phyloP scores from a whole-genome alignment of 1,284 basidiomycete genomes.

The Fomitiporia mediterranea region DNA sequence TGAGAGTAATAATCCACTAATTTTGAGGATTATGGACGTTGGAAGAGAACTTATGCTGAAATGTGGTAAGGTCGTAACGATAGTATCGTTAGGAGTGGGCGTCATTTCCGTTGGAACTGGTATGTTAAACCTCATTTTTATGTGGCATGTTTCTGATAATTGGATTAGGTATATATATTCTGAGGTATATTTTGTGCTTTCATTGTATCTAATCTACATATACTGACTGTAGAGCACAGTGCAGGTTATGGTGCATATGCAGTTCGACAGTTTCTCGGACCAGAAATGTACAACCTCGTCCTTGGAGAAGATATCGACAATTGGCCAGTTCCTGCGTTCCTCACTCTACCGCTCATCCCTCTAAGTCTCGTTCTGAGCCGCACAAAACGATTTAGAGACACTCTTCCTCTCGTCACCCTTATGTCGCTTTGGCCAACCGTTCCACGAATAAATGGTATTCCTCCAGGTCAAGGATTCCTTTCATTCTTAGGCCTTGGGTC shows the following conservation, averaged over 20 bases:
- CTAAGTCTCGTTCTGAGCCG: constrained; percentile 53
- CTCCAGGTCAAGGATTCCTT: not conserved
- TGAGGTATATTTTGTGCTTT: not conserved
- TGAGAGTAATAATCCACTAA: constrained; percentile 52
- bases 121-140: constrained; percentile 26
- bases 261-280: constrained; percentile 61
- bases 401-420: constrained; percentile 49
- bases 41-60: constrained; percentile 45
- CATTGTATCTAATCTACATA: not conserved
- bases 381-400: constrained; percentile 43
- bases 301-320: constrained; percentile 59
- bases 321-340: constrained; percentile 66
- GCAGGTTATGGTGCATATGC: constrained; percentile 71
- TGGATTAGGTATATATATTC: constrained; percentile 51
- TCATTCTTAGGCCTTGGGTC: not conserved
- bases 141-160: not conserved
- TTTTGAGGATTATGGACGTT: constrained; percentile 46
- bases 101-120: constrained; percentile 40
- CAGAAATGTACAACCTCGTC: constrained; percentile 55
- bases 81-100: constrained; percentile 41
- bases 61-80: constrained; percentile 46
- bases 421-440: constrained; percentile 64
- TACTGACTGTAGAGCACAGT: constrained; percentile 30
- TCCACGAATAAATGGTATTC: constrained; percentile 32
- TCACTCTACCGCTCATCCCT: constrained; percentile 65